Percentiles rank a stretch among this genome's conserved stretches.
Evolutionary conservation across 2,329 filamentous ascomycete genomes (phyloP).

Genomic region (Botrytis medusae): DNA sequence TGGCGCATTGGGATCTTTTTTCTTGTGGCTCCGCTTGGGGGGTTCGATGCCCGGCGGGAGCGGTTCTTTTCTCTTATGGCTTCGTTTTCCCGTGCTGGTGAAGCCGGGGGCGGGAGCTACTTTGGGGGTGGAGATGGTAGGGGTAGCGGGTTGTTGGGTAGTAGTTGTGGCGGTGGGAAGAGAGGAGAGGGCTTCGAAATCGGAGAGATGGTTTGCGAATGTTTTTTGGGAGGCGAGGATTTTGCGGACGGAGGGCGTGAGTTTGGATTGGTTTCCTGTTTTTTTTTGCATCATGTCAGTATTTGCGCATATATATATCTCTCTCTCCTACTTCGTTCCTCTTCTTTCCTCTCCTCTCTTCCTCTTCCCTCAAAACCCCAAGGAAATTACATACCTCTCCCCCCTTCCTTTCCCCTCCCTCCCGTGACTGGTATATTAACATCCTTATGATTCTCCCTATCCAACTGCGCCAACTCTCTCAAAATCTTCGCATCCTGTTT

Average conservation of each 20-base stretch:
- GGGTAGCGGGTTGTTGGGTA: slow-evolving; percentile 28
- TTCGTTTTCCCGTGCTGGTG: slow-evolving; percentile 32
- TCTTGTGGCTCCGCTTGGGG: slow-evolving; percentile 32
- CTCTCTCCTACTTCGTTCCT: neutral
- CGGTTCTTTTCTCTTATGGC: slow-evolving; percentile 18
- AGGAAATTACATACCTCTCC: slow-evolving; percentile 27
- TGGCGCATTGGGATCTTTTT: slow-evolving; percentile 32
- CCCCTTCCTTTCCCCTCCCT: slow-evolving; percentile 47
- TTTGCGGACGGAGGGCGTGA: slow-evolving; percentile 61
- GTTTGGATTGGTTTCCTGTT: slow-evolving; percentile 38
- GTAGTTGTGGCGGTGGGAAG: slow-evolving; percentile 40
- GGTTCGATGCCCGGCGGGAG: neutral
- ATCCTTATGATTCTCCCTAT: slow-evolving; percentile 75
- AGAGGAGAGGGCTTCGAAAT: slow-evolving; percentile 64
- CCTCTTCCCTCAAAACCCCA: rapidly evolving
- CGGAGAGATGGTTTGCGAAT: slow-evolving; percentile 78
- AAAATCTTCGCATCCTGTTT: slow-evolving; percentile 79
- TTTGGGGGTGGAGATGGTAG: slow-evolving; percentile 32
- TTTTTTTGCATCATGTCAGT: slow-evolving; percentile 1
- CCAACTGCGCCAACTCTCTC: slow-evolving; percentile 78
- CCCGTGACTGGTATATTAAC: slow-evolving; percentile 67
- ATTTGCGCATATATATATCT: neutral
- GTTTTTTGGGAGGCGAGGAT: slow-evolving; percentile 80
- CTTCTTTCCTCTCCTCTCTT: neutral
- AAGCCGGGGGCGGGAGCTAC: slow-evolving; percentile 26